Evolutionary conservation across 768 basidiomycete genomes (phyloP).

Genomic region (Mycena leptocephala): DNA sequence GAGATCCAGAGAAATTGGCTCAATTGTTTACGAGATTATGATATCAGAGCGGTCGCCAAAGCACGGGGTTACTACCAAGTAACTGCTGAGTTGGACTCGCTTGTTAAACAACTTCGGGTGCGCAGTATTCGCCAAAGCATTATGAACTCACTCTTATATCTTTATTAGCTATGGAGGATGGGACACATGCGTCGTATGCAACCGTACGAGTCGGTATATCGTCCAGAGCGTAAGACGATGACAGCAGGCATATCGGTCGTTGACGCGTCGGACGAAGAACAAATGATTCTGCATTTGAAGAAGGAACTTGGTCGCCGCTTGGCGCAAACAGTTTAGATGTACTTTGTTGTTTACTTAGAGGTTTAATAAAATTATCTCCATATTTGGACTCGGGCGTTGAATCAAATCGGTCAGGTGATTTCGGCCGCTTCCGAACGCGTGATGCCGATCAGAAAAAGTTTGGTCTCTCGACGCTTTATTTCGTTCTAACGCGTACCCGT

Average conservation of each 20-base stretch:
- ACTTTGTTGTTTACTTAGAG: neutral
- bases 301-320: neutral
- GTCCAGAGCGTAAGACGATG: conserved; percentile 23
- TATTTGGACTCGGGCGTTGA: conserved; percentile 4
- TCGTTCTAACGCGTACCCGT: neutral
- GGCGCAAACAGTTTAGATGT: conserved; percentile 1
- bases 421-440: neutral
- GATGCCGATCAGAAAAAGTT: neutral
- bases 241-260: conserved; percentile 28
- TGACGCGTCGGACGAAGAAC: neutral
- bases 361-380: neutral
- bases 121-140: neutral
- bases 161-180: conserved; percentile 18
- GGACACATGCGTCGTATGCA: conserved; percentile 24
- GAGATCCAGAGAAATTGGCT: conserved; percentile 22
- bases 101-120: conserved; percentile 24
- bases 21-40: conserved; percentile 16
- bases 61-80: conserved; percentile 12
- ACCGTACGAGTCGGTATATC: conserved; percentile 23
- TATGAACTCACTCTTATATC: neutral
- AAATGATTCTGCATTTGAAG: conserved; percentile 23
- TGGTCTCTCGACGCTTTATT: no score
- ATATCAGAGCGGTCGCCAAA: conserved; percentile 23
- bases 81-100: conserved; percentile 16
- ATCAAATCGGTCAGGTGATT: neutral